Base-by-base conservation (phyloP, 805 yeast genomes). In the Candida berthetii region DNA sequence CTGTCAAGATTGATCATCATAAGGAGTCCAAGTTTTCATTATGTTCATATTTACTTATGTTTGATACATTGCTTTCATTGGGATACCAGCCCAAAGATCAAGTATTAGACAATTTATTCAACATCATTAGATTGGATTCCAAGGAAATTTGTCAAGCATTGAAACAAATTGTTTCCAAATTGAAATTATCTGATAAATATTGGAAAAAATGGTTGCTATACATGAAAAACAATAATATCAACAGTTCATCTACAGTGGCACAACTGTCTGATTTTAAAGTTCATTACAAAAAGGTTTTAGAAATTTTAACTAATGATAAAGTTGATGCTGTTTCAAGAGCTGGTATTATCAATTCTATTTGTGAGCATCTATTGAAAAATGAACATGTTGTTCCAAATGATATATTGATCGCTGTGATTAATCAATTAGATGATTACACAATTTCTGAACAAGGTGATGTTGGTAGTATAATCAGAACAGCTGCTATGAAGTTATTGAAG, bases 381-480 rank as follows among this genome's bases (percentile, higher is more conserved):
- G 28, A 42, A 2, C 31, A 41, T 1, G 14, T 24, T 7, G n/a
- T 13, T 27, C 29, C 25, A 6, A 22, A 31, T 1, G 13, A 3
- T 2, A 28, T 8, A 1, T 35, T 51, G 35, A 13, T 5, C 3
- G 29, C 3, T 5, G 25, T 70, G 4, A 35, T 72, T 1, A 48
- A 46, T 2, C 72, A 76, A 28, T 59, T 91, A 13, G 81, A 82
- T 46, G 96, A 90, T 52, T 88, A 89, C 57, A 77, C 95, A 0
- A 64, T 74, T 2, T 85, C 91, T 0, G 76, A 77, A 22, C 84
- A 86, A 53, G 98, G 98, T 9, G 98, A 90, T 62, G 90, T 89
- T n/a, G 98, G 98, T 2, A 76, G 86, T 37, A 73, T 78, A 50
- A 74, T 88, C 1, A 65, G 98, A 37, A 47, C 55, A 1, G 70